Percentiles rank a stretch among this genome's conserved stretches.
phyloP scores from a whole-genome alignment of 257 asterid species.

The Perilla frutescens region DNA sequence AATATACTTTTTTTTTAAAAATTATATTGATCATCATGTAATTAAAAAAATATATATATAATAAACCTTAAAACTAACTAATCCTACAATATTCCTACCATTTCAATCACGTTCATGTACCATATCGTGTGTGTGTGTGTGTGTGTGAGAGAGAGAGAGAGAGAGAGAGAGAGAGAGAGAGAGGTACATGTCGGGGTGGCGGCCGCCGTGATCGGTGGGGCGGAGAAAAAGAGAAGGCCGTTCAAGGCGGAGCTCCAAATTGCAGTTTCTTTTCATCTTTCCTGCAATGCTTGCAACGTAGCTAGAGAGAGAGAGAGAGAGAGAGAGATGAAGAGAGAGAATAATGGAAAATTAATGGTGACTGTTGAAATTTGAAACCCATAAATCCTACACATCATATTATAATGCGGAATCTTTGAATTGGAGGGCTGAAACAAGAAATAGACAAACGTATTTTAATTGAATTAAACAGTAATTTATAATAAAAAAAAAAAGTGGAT shows the following conservation, averaged over 20 bases:
- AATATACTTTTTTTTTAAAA: too few species aligned
- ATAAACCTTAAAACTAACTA: not conserved
- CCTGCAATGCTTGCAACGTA: not conserved
- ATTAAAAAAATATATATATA: not conserved
- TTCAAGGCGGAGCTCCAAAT: slow-evolving; percentile 47
- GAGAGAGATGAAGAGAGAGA: slow-evolving; percentile 6
- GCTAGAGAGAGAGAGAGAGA: slow-evolving; percentile 15
- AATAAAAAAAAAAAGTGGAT: not conserved
- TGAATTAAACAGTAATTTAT: not conserved
- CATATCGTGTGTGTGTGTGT: too few species aligned
- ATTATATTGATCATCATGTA: not conserved
- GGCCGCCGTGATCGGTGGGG: slow-evolving; percentile 1
- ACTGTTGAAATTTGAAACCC: not conserved
- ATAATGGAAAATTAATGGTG: too few species aligned
- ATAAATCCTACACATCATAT: not conserved
- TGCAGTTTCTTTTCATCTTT: slow-evolving; percentile 49
- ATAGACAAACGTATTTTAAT: slow-evolving; percentile 13
- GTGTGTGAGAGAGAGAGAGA: not conserved
- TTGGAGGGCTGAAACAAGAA: not conserved
- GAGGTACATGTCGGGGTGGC: slow-evolving; percentile 26
- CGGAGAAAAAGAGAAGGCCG: slow-evolving; percentile 28
- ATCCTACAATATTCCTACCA: too few species aligned
- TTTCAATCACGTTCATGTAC: too few species aligned
- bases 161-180: slow-evolving; percentile 30
- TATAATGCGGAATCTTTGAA: slow-evolving; percentile 15